Evolutionary conservation across 345 rosid species (phyloP).

Genomic region (Kernera saxatilis): DNA sequence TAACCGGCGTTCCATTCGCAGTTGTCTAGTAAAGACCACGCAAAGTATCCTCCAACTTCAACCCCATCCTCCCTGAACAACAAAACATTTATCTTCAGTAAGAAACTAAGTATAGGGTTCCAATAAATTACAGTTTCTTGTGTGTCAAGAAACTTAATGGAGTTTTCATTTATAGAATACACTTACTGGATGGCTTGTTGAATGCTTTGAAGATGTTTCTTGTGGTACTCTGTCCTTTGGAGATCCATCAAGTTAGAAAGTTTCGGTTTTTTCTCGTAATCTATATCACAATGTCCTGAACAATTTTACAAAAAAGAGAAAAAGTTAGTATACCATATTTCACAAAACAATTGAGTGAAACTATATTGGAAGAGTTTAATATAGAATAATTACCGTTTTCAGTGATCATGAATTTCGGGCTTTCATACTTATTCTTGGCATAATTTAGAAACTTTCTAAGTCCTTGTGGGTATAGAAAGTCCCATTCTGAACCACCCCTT

Average conservation of each 20-base stretch:
- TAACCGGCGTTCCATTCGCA: conserved; percentile 60
- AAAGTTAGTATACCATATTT: neutral
- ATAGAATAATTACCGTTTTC: conserved; percentile 43
- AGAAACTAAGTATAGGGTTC: neutral
- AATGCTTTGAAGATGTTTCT: conserved; percentile 34
- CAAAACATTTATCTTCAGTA: neutral
- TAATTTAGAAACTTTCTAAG: conserved; percentile 35
- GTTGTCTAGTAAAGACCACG: conserved; percentile 63
- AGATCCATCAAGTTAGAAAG: conserved; percentile 35
- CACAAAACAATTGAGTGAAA: neutral
- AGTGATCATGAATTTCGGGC: conserved; percentile 42
- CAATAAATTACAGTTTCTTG: neutral
- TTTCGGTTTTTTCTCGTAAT: conserved; percentile 26
- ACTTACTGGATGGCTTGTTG: conserved; percentile 33
- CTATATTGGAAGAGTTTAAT: neutral
- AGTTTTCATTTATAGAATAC: neutral
- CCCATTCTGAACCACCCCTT: conserved; percentile 38
- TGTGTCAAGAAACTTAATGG: neutral
- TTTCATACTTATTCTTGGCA: conserved; percentile 35
- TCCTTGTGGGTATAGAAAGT: conserved; percentile 44
- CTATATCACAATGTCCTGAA: conserved; percentile 30
- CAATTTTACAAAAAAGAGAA: neutral
- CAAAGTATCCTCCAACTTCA: conserved; percentile 48
- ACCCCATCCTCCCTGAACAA: conserved; percentile 41
- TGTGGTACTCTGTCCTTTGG: conserved; percentile 33